Conservation (phyloP, 2,329 filamentous ascomycete species). For the Coleophoma eucalyptorum region DNA sequence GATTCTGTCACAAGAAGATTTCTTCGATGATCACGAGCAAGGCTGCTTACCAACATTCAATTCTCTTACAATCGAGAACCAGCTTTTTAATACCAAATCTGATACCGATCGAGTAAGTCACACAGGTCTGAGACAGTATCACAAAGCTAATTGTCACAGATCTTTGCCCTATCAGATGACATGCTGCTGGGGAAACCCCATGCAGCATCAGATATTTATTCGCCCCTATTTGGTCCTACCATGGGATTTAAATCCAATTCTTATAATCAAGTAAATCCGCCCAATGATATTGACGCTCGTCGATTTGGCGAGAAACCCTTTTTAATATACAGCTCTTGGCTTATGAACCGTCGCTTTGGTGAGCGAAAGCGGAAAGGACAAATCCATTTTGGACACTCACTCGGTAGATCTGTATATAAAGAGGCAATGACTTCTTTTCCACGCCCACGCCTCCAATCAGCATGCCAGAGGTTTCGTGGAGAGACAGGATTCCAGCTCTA, state of each 20-base stretch:
- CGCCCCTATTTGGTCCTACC: slow-evolving; percentile 36
- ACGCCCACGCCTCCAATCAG: slow-evolving; percentile 32
- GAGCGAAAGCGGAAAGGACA: slow-evolving; percentile 38
- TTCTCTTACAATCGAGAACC: slow-evolving; percentile 38
- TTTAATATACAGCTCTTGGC: slow-evolving; percentile 39
- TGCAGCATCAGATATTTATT: slow-evolving; percentile 38
- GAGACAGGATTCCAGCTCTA: slow-evolving; percentile 38
- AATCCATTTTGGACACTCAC: slow-evolving; percentile 37
- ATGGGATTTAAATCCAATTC: slow-evolving; percentile 38
- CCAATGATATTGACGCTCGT: slow-evolving; percentile 20
- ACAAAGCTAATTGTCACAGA: slow-evolving; percentile 11
- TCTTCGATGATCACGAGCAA: slow-evolving; percentile 33
- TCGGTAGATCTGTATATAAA: slow-evolving; percentile 33
- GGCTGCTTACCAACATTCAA: slow-evolving; percentile 40
- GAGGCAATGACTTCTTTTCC: slow-evolving; percentile 39
- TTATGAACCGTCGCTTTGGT: slow-evolving; percentile 40
- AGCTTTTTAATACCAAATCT: slow-evolving; percentile 38
- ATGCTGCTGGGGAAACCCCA: slow-evolving; percentile 39
- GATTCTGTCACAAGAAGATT: slow-evolving; percentile 36
- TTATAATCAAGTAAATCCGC: slow-evolving; percentile 34
- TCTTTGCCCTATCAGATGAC: slow-evolving; percentile 39
- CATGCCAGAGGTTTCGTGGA: slow-evolving; percentile 37
- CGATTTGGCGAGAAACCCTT: slow-evolving; percentile 39
- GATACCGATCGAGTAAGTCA: slow-evolving; percentile 26
- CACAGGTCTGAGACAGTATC: background rate